These are phyloP conservation scores for Penicillium brevicompactum DNA, from an alignment of 2,329 filamentous ascomycete genomes.

Conservation along the genomic window DNA sequence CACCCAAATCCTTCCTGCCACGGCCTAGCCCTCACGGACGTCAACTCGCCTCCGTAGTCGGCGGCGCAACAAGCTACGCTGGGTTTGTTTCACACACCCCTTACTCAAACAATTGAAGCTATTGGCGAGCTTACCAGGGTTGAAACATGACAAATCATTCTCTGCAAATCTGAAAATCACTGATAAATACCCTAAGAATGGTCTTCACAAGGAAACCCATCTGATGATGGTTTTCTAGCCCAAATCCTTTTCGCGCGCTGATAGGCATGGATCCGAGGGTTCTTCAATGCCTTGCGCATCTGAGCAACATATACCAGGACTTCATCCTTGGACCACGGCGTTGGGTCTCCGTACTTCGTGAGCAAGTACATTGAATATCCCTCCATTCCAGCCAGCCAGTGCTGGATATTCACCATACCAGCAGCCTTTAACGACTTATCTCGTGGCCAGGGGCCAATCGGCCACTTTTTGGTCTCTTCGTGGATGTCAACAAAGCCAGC, in stretches of 20 bases:
- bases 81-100: too few species aligned
- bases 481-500: conserved; percentile 25
- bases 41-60: too few species aligned
- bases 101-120: too few species aligned
- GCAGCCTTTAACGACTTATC: conserved; percentile 15
- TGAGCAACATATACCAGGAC: conserved; percentile 23
- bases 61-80: too few species aligned
- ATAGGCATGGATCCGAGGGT: conserved; percentile 19
- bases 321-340: conserved; percentile 25
- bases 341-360: conserved; percentile 20
- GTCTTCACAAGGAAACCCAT: too few species aligned
- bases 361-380: conserved; percentile 26
- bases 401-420: conserved; percentile 17
- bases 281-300: conserved; percentile 22
- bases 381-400: conserved; percentile 24
- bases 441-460: conserved; percentile 26
- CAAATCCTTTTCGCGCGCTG: conserved; percentile 15
- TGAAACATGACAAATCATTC: too few species aligned
- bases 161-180: too few species aligned
- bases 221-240: conserved; percentile 3
- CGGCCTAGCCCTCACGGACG: too few species aligned
- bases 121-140: too few species aligned
- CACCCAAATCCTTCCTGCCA: too few species aligned
- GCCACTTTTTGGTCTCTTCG: conserved; percentile 20
- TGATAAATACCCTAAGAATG: too few species aligned